Percentiles rank a stretch among this genome's conserved stretches.
phyloP scores from a whole-genome alignment of 352 stramenopile species.

The Pythium biforme region DNA sequence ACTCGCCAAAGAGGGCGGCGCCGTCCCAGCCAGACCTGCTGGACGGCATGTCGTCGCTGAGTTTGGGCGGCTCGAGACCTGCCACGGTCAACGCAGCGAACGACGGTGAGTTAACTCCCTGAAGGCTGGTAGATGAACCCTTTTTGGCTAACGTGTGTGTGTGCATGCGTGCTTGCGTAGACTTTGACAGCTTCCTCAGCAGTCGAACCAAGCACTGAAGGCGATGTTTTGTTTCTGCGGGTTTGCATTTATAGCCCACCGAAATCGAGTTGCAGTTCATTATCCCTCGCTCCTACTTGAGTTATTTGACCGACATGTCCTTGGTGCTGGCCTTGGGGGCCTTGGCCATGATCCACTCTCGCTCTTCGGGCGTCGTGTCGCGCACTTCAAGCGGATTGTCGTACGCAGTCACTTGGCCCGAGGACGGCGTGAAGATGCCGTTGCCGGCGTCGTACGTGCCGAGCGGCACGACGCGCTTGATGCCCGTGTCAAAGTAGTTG shows the following conservation, averaged over 20 bases:
- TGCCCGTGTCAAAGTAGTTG: slow-evolving; percentile 70
- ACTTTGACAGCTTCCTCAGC: slow-evolving; percentile 52
- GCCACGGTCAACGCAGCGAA: slow-evolving; percentile 40
- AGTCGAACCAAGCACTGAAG: slow-evolving; percentile 29
- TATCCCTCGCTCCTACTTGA: background rate
- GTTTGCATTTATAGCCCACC: background rate
- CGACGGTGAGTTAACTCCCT: slow-evolving; percentile 36
- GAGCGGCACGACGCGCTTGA: slow-evolving; percentile 60
- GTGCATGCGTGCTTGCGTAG: background rate
- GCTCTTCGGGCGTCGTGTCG: slow-evolving; percentile 48
- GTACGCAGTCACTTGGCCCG: slow-evolving; percentile 46
- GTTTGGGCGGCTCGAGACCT: slow-evolving; percentile 14
- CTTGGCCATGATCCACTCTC: slow-evolving; percentile 54
- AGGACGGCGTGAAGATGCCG: slow-evolving; percentile 69
- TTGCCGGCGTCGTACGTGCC: slow-evolving; percentile 77
- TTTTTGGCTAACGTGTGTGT: background rate
- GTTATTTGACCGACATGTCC: slow-evolving; percentile 62
- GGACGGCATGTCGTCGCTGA: slow-evolving; percentile 19
- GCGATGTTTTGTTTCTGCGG: background rate
- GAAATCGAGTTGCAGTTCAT: background rate
- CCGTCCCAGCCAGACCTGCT: slow-evolving; percentile 18
- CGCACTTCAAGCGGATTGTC: slow-evolving; percentile 55
- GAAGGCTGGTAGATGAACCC: background rate
- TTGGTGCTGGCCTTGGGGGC: slow-evolving; percentile 72
- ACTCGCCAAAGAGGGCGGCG: slow-evolving; percentile 43